Evolutionary conservation across 176 grass and related monocot genomes (phyloP), one percentile per base, ranked within the genome.

Genomic region (Alopecurus myosuroides): DNA sequence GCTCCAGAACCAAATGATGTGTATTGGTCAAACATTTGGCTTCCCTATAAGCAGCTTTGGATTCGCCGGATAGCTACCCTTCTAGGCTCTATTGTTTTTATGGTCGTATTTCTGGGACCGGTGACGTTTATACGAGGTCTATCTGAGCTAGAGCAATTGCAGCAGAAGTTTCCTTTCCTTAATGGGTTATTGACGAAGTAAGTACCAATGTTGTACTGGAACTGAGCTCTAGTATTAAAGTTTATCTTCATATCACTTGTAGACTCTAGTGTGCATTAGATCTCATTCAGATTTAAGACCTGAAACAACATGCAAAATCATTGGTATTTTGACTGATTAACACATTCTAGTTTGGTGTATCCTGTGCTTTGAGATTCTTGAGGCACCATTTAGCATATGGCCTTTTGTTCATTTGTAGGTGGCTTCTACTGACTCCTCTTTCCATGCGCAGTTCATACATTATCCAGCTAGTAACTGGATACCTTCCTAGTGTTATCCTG

Each of bases 1-100:
- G 93, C 96, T 90, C 96, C 96, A 66, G 96, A 94, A 71, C 93
- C 96, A 49, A 77, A 95, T 77, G 93, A 98, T 50, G 81, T 98
- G 35, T 98, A 98, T 73, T 98, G 96, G 96, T 95, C 96, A 68
- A 98, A 98, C 84, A 86, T 95, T 86, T 98, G 96, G 96, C 69
- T 95, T 45, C 93, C 93, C 12, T 90, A 89, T 70, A 85, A 77
- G 34, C 89, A 95, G 85, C 87, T 98, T 44, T 98, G 96, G 96
- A 69, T 94, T 81, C 93, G 96, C 36, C 89, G 88, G 44, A 95
- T 95, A 74, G 74, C 70, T 48, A 73, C 70, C 0, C 3, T 73
- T 44, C 23, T 73, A 48, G 70, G 70, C 10, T 73, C 70, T 29
- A 44, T 73, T 46, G 70, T 73, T 73, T 73, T 73, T 73, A 1